Evolutionary conservation across 2,329 filamentous ascomycete species (phyloP), one percentile per base, ranked within the genome.

Genomic region (Fusarium bactridioides): DNA sequence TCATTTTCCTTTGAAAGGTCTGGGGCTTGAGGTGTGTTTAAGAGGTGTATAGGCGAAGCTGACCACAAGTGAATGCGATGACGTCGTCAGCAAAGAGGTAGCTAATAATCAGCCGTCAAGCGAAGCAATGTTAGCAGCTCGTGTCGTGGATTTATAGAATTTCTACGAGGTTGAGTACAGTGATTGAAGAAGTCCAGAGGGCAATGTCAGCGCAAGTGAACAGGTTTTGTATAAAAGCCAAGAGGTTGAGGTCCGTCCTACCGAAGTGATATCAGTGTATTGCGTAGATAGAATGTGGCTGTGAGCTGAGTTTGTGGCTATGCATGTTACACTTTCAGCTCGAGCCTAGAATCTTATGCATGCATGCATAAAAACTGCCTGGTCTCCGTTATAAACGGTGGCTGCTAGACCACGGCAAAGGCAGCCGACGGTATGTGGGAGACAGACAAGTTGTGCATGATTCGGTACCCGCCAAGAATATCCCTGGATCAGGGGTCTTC

Each of bases 401-500:
- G 3, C 4, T 7, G 10, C 10, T 19, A n/a, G 6, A 33, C 19
- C 15, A 12, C 21, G 16, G 40, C 31, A 51, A 55, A 40, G 27
- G 44, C 44, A 47, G 23, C 44, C 33, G 51, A 61, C 33, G 33
- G 43, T 29, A 59, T 62, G 56, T 61, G 61, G 56, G 50, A 29
- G 13, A 37, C 8, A 31, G 31, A 38, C 62, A 43, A 33, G 19
- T 25, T 37, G 43, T 50, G 45, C 48, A 44, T 53, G 31, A 65
- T 35, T 60, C 21, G 44, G 29, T 33, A 38, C 12, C 19, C 35
- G 44, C 44, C 50, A 66, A 70, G 51, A 31, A 40, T 29, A 69
- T 64, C 35, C 29, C 23, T 66, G 70, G 48, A 64, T 62, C 61
- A 72, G 66, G 66, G 67, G 55, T 37, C 50, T 51, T 33, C 38